phyloP scores from a whole-genome alignment of 176 grass and related monocot species.

The Aegilops bicornis region DNA sequence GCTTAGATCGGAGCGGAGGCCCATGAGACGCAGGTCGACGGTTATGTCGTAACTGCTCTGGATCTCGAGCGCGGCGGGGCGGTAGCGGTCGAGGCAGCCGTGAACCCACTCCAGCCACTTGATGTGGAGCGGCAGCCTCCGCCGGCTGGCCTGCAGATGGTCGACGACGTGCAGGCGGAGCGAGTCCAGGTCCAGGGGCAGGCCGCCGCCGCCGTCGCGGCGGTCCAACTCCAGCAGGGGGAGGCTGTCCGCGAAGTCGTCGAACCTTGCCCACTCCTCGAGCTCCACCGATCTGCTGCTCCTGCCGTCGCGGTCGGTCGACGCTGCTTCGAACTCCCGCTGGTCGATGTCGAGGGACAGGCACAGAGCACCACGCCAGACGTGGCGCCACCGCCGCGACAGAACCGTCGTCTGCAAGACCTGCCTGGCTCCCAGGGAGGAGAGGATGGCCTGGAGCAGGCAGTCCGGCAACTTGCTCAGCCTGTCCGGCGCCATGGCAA shows the following conservation, averaged over 20 bases:
- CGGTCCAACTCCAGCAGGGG: background rate
- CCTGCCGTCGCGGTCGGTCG: background rate
- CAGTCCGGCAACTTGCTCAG: background rate
- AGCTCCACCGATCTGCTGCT: background rate
- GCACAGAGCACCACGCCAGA: background rate
- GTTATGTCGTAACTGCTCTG: background rate
- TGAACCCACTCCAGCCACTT: background rate
- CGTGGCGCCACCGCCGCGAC: background rate
- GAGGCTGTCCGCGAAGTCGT: background rate
- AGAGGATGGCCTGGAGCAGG: background rate
- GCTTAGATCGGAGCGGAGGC: background rate
- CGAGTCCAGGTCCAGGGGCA: background rate
- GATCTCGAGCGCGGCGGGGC: background rate
- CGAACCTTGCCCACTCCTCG: background rate
- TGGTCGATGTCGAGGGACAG: background rate
- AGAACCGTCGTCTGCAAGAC: background rate
- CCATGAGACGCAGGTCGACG: background rate
- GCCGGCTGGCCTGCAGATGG: background rate
- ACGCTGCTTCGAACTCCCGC: background rate
- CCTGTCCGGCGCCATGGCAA: background rate
- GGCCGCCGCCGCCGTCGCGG: background rate
- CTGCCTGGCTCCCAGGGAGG: background rate
- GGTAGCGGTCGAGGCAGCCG: background rate
- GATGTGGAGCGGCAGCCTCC: background rate
- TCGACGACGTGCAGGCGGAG: slow-evolving; percentile 4